Evolutionary conservation across 345 rosid genomes (phyloP).

Genomic region (Populus ilicifolia): DNA sequence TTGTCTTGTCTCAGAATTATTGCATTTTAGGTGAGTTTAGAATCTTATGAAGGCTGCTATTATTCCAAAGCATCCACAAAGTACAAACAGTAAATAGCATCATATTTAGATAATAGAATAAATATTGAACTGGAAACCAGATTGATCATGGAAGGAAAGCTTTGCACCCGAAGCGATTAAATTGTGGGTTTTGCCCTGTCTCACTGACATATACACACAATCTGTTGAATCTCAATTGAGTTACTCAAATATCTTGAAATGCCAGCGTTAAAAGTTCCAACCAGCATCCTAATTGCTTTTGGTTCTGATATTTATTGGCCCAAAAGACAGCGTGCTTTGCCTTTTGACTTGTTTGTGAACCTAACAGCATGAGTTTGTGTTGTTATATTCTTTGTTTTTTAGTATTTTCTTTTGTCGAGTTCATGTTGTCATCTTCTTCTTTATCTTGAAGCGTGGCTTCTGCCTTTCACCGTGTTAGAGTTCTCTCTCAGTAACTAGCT

Average conservation of each 20-base stretch:
- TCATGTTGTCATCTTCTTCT: background rate
- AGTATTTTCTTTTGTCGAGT: background rate
- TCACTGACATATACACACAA: no score
- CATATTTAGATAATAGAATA: background rate
- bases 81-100: background rate
- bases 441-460: background rate
- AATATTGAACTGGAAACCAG: background rate
- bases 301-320: background rate
- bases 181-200: background rate
- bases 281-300: background rate
- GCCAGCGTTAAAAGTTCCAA: background rate
- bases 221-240: background rate
- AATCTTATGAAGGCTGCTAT: slow-evolving; percentile 7
- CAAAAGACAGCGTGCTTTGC: background rate
- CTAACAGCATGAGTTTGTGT: background rate
- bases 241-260: slow-evolving; percentile 4
- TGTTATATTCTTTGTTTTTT: background rate
- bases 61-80: background rate
- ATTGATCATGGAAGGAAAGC: background rate
- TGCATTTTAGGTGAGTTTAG: background rate
- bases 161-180: background rate
- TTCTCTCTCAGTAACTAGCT: background rate
- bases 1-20: slow-evolving; percentile 11
- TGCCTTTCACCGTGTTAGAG: background rate
- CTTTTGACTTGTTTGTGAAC: background rate